Evolutionary conservation across 768 basidiomycete species (phyloP).

Genomic region (Cubamyces sp.): DNA sequence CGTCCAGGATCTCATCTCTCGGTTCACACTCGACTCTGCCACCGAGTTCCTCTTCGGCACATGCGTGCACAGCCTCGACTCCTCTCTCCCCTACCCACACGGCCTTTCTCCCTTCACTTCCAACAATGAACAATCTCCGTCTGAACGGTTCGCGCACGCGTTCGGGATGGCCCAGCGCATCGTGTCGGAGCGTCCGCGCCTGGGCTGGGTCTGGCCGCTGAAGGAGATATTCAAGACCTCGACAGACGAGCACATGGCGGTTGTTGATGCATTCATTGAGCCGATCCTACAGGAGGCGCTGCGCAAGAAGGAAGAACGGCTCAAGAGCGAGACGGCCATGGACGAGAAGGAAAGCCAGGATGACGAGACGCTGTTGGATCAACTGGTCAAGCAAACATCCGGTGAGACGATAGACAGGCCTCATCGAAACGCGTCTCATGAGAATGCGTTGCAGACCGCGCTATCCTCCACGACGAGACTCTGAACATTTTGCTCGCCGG

Average conservation of each 20-base stretch:
- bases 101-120: slow-evolving; percentile 6
- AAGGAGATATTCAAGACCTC: slow-evolving; percentile 47
- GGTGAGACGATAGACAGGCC: slow-evolving; percentile 32
- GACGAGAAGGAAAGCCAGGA: slow-evolving; percentile 31
- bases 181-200: slow-evolving; percentile 37
- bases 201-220: slow-evolving; percentile 51
- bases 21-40: slow-evolving; percentile 61
- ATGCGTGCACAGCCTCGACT: slow-evolving; percentile 42
- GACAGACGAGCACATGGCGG: slow-evolving; percentile 42
- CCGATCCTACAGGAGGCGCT: slow-evolving; percentile 52
- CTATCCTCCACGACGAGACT: slow-evolving; percentile 35
- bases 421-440: too few species aligned
- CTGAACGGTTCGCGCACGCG: slow-evolving; percentile 41
- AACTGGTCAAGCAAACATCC: slow-evolving; percentile 43
- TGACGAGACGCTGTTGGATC: slow-evolving; percentile 44
- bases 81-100: slow-evolving; percentile 43
- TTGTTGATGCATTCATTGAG: slow-evolving; percentile 50
- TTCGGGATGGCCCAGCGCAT: slow-evolving; percentile 43
- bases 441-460: slow-evolving; percentile 22
- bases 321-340: slow-evolving; percentile 10
- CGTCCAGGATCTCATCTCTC: slow-evolving; percentile 40
- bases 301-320: slow-evolving; percentile 39
- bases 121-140: slow-evolving; percentile 1
- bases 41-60: slow-evolving; percentile 58
- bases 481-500: slow-evolving; percentile 38